Base-by-base conservation (phyloP, 768 basidiomycete species). In the Trametes cingulata region DNA sequence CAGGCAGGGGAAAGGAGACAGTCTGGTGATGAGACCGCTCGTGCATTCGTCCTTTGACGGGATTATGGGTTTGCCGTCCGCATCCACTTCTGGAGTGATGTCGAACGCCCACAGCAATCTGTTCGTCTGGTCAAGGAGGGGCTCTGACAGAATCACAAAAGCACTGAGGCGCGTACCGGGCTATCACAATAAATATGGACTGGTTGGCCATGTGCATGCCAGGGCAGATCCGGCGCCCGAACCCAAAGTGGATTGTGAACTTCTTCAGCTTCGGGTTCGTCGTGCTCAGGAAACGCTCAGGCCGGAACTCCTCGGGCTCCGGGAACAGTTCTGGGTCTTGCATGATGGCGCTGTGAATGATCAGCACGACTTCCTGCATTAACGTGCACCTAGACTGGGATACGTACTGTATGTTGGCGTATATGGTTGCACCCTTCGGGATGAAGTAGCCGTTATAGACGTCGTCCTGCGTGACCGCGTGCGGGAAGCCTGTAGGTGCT, bases 371-470 rank as follows among this genome's bases (percentile, higher is more conserved):
- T 37, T 12, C 20, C 14, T 13, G 20, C 27, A 20, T 27, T 10
- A 25, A 40, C n/a, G n/a, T 10, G 3, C 6, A 4, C 9, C 7
- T n/a, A n/a, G 12, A 15, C n/a, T 15, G 15, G n/a, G n/a, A n/a
- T n/a, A n/a, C 56, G 14, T 35, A 57, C 56, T 48, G 36, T 3
- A 57, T 48, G 20, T 48, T 48, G 9, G 56, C 46, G 24, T 51
- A 59, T 6, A 70, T 65, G 10, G 65, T 64, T 25, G 67, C 60
- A 12, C 73, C 73, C n/a, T 67, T 67, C 9, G 73, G 73, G 15
- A 73, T 57, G 41, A 66, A 61, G 39, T 67, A 63, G 17, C 71
- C 67, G 7, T 67, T 64, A 45, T 69, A 68, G 8, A 59, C 33
- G 43, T 73, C 69, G 29, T 65, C 59, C 14, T 25, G 22, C 1